These are phyloP conservation scores for Theileria parva DNA, from an alignment of 169 alveolate species.

Conservation along the genomic window DNA sequence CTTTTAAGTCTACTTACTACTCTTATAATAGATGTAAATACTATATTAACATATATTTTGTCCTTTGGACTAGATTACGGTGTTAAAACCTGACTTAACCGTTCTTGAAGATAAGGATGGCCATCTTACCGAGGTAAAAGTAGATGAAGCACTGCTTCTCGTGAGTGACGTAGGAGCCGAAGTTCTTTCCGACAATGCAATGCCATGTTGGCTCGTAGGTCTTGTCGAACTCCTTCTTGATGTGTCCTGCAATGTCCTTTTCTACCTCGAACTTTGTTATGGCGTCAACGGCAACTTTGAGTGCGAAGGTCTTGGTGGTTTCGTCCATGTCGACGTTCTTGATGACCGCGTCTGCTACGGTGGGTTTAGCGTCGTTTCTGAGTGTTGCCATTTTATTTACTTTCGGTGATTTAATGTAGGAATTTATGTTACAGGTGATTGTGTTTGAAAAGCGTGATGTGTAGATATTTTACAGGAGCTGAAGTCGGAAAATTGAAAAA, in stretches of 20 bases:
- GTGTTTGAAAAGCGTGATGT: too few species aligned
- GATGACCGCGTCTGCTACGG: constrained; percentile 67
- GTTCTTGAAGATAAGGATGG: constrained; percentile 95
- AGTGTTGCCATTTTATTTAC: constrained; percentile 14
- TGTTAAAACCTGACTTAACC: constrained; percentile 79
- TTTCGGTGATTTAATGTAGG: too few species aligned
- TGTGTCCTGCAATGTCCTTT: constrained; percentile 97
- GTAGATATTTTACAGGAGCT: too few species aligned
- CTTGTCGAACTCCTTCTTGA: constrained; percentile 99
- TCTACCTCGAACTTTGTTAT: constrained; percentile 93
- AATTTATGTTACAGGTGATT: too few species aligned
- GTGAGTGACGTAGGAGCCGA: constrained; percentile 99
- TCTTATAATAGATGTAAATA: background rate
- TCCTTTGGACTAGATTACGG: background rate
- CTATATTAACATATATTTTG: constrained; percentile 2
- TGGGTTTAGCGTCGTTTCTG: constrained; percentile 8
- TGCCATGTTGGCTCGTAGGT: constrained; percentile 98
- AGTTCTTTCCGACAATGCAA: constrained; percentile 98
- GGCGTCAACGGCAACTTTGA: constrained; percentile 98
- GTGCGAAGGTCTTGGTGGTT: constrained; percentile 97
- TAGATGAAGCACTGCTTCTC: constrained; percentile 99
- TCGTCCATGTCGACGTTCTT: constrained; percentile 99
- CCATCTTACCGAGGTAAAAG: constrained; percentile 98
- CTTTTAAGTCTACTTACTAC: constrained; percentile 2
- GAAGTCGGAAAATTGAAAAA: too few species aligned